Conservation (phyloP, 2,329 filamentous ascomycete genomes). For the Colletotrichum shisoi region DNA sequence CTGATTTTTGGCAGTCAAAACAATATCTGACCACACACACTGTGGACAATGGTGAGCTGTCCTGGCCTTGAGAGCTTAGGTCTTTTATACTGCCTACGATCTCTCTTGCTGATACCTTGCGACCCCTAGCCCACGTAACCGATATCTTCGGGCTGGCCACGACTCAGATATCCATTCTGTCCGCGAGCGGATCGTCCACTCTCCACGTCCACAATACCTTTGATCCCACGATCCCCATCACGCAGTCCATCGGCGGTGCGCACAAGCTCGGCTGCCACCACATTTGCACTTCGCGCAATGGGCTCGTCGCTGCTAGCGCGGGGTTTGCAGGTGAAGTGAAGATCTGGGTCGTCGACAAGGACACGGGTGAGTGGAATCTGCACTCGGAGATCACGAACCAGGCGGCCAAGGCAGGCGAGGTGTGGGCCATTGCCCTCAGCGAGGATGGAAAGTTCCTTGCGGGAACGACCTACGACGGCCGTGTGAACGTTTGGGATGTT, state of each 20-base stretch:
- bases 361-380: constrained; percentile 62
- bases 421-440: constrained; percentile 89
- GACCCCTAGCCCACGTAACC: constrained; percentile 73
- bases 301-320: constrained; percentile 77
- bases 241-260: constrained; percentile 79
- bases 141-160: constrained; percentile 86
- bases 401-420: constrained; percentile 69
- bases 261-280: constrained; percentile 94
- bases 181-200: constrained; percentile 82
- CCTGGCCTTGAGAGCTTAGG: constrained; percentile 8
- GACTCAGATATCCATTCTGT: constrained; percentile 77
- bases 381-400: constrained; percentile 56
- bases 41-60: constrained; percentile 76
- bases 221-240: constrained; percentile 75
- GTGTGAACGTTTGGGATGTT: constrained; percentile 87
- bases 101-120: not conserved
- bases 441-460: constrained; percentile 84
- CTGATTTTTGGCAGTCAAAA: constrained; percentile 75
- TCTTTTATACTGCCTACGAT: not conserved
- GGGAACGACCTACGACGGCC: constrained; percentile 86
- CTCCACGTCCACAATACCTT: constrained; percentile 81
- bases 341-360: constrained; percentile 74
- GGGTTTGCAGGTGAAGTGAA: constrained; percentile 91
- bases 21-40: constrained; percentile 96
- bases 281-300: constrained; percentile 73